These are phyloP conservation scores for Phytopythium ostracodes DNA, from an alignment of 352 stramenopile species.

Conservation along the genomic window DNA sequence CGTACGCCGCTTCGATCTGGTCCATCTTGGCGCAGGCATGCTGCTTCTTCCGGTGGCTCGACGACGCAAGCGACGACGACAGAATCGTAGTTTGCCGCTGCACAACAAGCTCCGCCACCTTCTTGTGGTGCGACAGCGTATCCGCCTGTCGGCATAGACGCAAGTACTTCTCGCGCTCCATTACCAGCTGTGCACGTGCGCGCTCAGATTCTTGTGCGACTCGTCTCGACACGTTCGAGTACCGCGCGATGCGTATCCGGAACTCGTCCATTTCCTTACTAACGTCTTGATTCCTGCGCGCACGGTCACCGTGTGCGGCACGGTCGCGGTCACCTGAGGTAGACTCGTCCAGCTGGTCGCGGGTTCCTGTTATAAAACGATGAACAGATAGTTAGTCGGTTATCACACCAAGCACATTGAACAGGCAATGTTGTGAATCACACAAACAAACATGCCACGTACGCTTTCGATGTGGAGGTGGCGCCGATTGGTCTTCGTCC, in stretches of 20 bases:
- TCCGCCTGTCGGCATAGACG: conserved; percentile 31
- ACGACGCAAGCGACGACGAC: conserved; percentile 26
- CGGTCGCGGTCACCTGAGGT: not conserved
- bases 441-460: not conserved
- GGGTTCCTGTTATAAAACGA: conserved; percentile 2
- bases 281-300: not conserved
- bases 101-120: conserved; percentile 52
- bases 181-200: conserved; percentile 24
- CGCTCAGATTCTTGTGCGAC: conserved; percentile 33
- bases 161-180: conserved; percentile 50
- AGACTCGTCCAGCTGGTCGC: not conserved
- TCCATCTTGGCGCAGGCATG: conserved; percentile 31
- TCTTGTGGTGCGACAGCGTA: conserved; percentile 52
- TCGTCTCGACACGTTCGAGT: conserved; percentile 33
- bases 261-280: conserved; percentile 20
- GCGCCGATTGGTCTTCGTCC: conserved; percentile 8
- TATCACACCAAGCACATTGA: no score
- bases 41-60: conserved; percentile 31
- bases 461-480: conserved; percentile 16
- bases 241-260: conserved; percentile 63
- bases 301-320: not conserved
- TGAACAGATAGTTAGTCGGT: not conserved
- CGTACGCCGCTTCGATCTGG: conserved; percentile 35
- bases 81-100: conserved; percentile 56
- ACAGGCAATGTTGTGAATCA: not conserved